These are phyloP conservation scores for Amaranthus tricolor DNA, from an alignment of 179 eudicot genomes.

Conservation along the genomic window DNA sequence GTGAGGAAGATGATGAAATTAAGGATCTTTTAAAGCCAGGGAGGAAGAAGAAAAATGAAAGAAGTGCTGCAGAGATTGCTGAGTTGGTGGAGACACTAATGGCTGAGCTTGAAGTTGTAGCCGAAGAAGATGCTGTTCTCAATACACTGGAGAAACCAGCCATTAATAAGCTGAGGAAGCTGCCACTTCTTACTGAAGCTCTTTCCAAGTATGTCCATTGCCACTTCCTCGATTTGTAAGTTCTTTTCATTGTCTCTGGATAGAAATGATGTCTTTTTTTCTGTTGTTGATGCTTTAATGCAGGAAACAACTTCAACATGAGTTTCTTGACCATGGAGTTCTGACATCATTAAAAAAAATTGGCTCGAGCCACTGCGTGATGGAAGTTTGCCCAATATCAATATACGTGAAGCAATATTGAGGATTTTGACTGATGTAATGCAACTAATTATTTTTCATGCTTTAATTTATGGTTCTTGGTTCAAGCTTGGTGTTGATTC, in stretches of 20 bases:
- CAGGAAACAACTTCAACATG: slow-evolving; percentile 88
- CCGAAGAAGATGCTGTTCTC: too few relatives aligned
- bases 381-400: slow-evolving; percentile 83
- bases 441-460: slow-evolving; percentile 8
- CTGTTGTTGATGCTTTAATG: slow-evolving; percentile 17
- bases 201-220: slow-evolving; percentile 56
- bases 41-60: too few relatives aligned
- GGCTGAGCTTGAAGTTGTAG: too few relatives aligned
- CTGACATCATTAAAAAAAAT: slow-evolving; percentile 64
- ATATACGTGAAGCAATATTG: slow-evolving; percentile 70
- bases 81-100: too few relatives aligned
- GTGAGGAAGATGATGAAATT: slow-evolving; percentile 52
- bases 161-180: too few relatives aligned
- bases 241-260: too few relatives aligned
- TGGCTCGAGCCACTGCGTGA: slow-evolving; percentile 93
- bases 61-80: too few relatives aligned
- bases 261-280: background rate
- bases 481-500: slow-evolving; percentile 6
- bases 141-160: too few relatives aligned
- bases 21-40: slow-evolving; percentile 57
- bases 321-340: slow-evolving; percentile 85
- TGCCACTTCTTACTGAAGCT: slow-evolving; percentile 58
- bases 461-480: slow-evolving; percentile 8
- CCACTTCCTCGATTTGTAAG: background rate
- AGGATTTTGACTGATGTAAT: slow-evolving; percentile 71